Percentiles rank a stretch among this genome's conserved stretches.
These are phyloP conservation scores for Botryosphaeria dothidea DNA, from an alignment of 2,329 filamentous ascomycete species.

Conservation along the genomic window DNA sequence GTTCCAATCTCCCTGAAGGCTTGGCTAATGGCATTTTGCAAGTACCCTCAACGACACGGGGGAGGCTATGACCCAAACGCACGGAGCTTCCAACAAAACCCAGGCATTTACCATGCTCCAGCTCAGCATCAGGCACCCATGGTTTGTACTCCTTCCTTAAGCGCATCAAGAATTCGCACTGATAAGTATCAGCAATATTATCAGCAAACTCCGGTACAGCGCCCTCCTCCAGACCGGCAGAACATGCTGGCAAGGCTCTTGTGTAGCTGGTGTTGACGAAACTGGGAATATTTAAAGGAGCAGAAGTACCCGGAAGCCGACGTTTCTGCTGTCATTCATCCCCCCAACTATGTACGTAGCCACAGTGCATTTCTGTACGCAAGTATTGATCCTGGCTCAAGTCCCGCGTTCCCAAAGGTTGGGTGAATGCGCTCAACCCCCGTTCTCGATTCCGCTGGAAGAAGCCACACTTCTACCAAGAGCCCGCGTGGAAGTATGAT, in stretches of 20 bases:
- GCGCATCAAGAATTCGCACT: background rate
- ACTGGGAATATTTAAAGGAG: background rate
- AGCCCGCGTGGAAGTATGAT: conserved; percentile 6
- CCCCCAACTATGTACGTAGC: background rate
- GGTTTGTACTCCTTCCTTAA: background rate
- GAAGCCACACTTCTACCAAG: conserved; percentile 13
- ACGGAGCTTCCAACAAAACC: background rate
- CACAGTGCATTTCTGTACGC: background rate
- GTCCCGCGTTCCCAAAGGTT: conserved; percentile 24
- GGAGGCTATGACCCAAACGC: conserved; percentile 4
- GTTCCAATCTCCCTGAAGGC: background rate
- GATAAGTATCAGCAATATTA: background rate
- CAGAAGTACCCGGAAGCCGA: background rate
- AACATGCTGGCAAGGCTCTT: conserved; percentile 4
- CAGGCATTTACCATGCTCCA: background rate
- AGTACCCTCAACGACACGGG: background rate
- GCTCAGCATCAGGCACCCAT: background rate
- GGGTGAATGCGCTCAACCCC: conserved; percentile 25
- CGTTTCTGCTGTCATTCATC: background rate
- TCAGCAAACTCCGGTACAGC: background rate
- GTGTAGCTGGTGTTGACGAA: background rate
- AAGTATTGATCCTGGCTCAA: background rate
- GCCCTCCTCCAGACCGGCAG: background rate
- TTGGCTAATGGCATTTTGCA: no score
- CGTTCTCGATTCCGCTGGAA: conserved; percentile 5